These are phyloP conservation scores for Scenedesmus sp. DNA, from an alignment of 163 green algal species.

Conservation along the genomic window DNA sequence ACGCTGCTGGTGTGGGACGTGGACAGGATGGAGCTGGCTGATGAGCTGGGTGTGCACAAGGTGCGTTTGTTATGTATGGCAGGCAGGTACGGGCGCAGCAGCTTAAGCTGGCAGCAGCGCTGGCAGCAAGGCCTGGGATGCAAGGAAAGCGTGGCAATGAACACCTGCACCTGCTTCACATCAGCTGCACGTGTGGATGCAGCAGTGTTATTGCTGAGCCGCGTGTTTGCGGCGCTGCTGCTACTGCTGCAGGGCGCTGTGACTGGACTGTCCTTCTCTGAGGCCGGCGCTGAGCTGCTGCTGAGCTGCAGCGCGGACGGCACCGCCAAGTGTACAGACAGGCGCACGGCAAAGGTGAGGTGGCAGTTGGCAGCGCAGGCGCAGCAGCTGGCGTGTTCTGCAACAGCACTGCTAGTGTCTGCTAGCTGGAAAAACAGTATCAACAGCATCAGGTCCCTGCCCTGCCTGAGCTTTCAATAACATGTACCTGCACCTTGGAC, in stretches of 20 bases:
- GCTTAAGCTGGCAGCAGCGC: not conserved
- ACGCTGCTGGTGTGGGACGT: slow-evolving; percentile 24
- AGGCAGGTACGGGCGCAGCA: not conserved
- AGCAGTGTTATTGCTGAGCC: not conserved
- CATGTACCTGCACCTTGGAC: not conserved
- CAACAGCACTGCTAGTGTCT: not conserved
- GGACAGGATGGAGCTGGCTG: not conserved
- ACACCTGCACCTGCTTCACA: not conserved
- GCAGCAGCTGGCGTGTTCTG: not conserved
- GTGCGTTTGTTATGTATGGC: not conserved
- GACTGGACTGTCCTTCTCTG: not conserved
- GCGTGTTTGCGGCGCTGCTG: not conserved
- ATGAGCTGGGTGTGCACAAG: slow-evolving; percentile 30
- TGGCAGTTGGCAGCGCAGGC: not conserved
- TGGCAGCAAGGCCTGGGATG: too few relatives aligned
- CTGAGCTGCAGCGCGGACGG: slow-evolving; percentile 21
- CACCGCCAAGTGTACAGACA: slow-evolving; percentile 4
- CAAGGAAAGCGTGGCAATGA: not conserved
- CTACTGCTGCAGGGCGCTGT: slow-evolving; percentile 19
- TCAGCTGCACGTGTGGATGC: not conserved
- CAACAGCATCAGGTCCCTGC: not conserved
- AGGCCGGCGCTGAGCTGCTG: not conserved
- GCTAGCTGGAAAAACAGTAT: not conserved
- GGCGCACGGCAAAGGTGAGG: slow-evolving; percentile 16
- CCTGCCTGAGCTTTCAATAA: not conserved